Evolutionary conservation across 306 rosid genomes (phyloP).

Genomic region (Dalbergia oliveri): DNA sequence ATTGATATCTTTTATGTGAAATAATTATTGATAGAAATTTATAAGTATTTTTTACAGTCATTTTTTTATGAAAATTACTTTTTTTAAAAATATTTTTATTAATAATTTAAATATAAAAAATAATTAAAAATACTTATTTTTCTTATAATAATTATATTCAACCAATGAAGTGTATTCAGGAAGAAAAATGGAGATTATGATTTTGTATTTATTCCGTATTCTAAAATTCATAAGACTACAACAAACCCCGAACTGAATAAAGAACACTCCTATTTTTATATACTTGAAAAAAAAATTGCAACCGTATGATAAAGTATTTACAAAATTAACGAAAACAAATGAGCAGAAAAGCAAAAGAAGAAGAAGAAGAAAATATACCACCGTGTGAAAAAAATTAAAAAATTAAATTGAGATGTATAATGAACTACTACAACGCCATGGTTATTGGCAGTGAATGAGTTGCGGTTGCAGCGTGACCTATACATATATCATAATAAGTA

Average conservation of each 20-base stretch:
- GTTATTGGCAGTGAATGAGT: constrained; percentile 10
- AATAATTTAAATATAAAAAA: too few relatives aligned
- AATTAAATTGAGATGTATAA: constrained; percentile 5
- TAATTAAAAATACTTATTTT: too few relatives aligned
- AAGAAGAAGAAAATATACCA: not conserved
- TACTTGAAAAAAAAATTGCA: constrained; percentile 2
- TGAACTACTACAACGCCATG: not conserved
- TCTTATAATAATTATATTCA: too few relatives aligned
- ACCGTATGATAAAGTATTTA: constrained; percentile 32
- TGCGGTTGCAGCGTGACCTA: not conserved
- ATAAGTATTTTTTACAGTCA: too few relatives aligned
- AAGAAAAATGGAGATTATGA: not conserved
- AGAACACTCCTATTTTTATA: not conserved
- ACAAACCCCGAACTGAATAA: constrained; percentile 2
- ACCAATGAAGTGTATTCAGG: not conserved
- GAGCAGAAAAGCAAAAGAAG: not conserved
- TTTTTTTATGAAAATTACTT: too few relatives aligned
- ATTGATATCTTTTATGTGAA: too few relatives aligned
- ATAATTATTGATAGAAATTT: too few relatives aligned
- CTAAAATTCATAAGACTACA: not conserved
- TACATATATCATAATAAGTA: not conserved
- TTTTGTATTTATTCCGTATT: not conserved
- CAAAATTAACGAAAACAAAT: not conserved
- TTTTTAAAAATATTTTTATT: too few relatives aligned
- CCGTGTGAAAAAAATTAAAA: not conserved